These are phyloP conservation scores for Boletus bicolor DNA, from an alignment of 768 basidiomycete genomes.

Conservation along the genomic window DNA sequence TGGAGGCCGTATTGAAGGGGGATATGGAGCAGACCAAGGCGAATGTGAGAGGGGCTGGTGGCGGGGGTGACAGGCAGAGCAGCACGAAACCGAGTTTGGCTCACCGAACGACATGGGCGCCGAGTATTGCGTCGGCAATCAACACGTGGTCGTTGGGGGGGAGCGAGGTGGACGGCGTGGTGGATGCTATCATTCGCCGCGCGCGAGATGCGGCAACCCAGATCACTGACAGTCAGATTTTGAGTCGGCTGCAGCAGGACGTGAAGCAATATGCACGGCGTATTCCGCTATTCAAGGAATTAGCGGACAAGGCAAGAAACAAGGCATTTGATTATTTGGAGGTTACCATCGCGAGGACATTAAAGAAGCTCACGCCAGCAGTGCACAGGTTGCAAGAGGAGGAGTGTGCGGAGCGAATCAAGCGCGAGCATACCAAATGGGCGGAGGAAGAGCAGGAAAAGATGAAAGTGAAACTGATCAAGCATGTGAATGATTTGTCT, in stretches of 20 bases:
- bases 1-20: slow-evolving; percentile 3
- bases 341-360: neutral
- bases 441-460: slow-evolving; percentile 7
- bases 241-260: slow-evolving; percentile 4
- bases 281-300: neutral
- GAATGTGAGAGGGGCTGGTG: neutral
- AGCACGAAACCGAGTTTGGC: no score
- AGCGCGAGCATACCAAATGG: neutral
- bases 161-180: neutral
- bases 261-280: neutral
- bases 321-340: slow-evolving; percentile 1
- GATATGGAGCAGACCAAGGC: slow-evolving; percentile 5
- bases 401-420: neutral
- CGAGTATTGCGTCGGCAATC: neutral
- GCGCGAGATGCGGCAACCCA: neutral
- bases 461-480: slow-evolving; percentile 19
- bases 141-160: neutral
- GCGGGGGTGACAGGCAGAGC: neutral
- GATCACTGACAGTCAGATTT: slow-evolving; percentile 16
- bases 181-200: neutral
- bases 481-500: slow-evolving; percentile 17
- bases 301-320: neutral
- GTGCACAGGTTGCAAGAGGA: slow-evolving; percentile 12
- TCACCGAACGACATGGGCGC: neutral
- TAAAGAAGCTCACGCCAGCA: slow-evolving; percentile 8